Percentiles rank a stretch among this genome's conserved stretches.
phyloP scores from a whole-genome alignment of 202 grass and related monocot genomes.

The Musa balbisiana region DNA sequence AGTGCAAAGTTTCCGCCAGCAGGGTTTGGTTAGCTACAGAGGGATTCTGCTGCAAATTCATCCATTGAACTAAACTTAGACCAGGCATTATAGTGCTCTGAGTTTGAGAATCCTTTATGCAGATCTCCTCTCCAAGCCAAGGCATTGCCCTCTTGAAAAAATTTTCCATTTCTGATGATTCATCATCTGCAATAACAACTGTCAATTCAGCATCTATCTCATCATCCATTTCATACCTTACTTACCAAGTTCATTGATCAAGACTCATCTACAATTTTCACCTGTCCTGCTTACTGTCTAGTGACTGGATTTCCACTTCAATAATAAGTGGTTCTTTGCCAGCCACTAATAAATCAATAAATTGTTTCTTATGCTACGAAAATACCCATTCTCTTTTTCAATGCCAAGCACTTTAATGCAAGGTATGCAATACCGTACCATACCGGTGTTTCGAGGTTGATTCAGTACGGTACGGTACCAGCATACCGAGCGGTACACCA shows the following conservation, averaged over 20 bases:
- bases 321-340: neutral
- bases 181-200: constrained; percentile 54
- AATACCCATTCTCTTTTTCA: neutral
- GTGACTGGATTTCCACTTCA: neutral
- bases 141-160: constrained; percentile 95
- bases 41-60: constrained; percentile 91
- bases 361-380: neutral
- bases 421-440: too few relatives aligned
- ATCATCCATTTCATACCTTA: neutral
- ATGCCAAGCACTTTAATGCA: neutral
- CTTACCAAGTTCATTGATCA: neutral
- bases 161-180: constrained; percentile 80
- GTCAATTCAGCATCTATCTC: constrained; percentile 2
- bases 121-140: constrained; percentile 93
- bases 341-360: neutral
- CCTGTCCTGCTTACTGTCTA: neutral
- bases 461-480: too few relatives aligned
- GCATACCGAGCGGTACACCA: too few relatives aligned
- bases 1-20: constrained; percentile 60
- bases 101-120: constrained; percentile 77
- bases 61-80: constrained; percentile 94
- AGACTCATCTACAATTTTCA: neutral
- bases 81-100: constrained; percentile 74
- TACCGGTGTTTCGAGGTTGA: too few relatives aligned
- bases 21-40: constrained; percentile 38